These are phyloP conservation scores for Ascochyta fabae DNA, from an alignment of 2,329 filamentous ascomycete genomes.

Conservation along the genomic window DNA sequence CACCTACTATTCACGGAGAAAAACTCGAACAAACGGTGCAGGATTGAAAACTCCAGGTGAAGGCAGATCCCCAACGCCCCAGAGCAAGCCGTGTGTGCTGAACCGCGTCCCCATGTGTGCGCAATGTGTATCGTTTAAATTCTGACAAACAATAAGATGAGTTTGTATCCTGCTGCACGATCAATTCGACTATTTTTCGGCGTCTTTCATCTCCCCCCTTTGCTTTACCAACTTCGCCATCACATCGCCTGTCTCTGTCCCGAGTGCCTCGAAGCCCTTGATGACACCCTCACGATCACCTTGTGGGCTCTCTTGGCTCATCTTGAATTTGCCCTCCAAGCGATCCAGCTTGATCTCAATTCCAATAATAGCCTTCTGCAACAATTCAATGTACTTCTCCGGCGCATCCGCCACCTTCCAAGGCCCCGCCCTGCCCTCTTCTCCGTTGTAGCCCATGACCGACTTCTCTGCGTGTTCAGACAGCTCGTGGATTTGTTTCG, in stretches of 20 bases:
- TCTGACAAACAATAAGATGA: too few species aligned
- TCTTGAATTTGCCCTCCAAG: slow-evolving; percentile 39
- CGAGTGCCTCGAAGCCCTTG: slow-evolving; percentile 59
- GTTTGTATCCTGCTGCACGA: too few species aligned
- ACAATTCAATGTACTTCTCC: slow-evolving; percentile 58
- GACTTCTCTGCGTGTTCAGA: slow-evolving; percentile 58
- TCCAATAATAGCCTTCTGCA: slow-evolving; percentile 34
- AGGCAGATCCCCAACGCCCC: too few species aligned
- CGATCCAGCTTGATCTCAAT: slow-evolving; percentile 33
- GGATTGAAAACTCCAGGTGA: too few species aligned
- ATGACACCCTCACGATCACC: slow-evolving; percentile 58
- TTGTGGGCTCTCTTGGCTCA: slow-evolving; percentile 30
- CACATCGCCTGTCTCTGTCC: slow-evolving; percentile 44
- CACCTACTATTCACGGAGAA: too few species aligned
- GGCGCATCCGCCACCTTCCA: slow-evolving; percentile 68
- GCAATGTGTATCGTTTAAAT: too few species aligned
- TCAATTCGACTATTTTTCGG: too few species aligned
- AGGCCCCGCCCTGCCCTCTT: slow-evolving; percentile 35
- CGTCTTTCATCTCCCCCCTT: slow-evolving; percentile 11
- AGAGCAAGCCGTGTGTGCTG: too few species aligned
- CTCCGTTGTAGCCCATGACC: slow-evolving; percentile 63
- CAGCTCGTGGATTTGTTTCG: slow-evolving; percentile 61
- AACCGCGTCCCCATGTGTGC: too few species aligned
- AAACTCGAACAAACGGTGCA: too few species aligned
- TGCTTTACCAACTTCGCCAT: slow-evolving; percentile 45